Percentiles rank a stretch among this genome's conserved stretches.
Evolutionary conservation across 129 eudicot genomes (phyloP).

Genomic region (Flaveria robusta): DNA sequence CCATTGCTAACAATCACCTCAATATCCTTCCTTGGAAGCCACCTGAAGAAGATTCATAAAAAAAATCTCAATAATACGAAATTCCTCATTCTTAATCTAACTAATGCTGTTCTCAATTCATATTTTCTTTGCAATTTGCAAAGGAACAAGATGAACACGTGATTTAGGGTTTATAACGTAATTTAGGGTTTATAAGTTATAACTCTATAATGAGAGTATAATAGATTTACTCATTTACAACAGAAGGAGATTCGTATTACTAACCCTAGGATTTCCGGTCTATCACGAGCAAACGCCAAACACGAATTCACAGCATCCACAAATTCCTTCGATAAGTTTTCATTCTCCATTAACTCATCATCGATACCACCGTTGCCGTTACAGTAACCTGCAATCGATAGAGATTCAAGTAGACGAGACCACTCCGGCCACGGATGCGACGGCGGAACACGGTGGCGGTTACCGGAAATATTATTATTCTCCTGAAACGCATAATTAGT

Average conservation of each 20-base stretch:
- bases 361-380: conserved; percentile 23
- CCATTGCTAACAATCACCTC: conserved; percentile 57
- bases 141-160: not conserved
- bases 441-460: conserved; percentile 18
- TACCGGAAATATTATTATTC: conserved; percentile 9
- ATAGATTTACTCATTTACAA: not conserved
- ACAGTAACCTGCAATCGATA: conserved; percentile 35
- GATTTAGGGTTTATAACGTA: not conserved
- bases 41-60: conserved; percentile 38
- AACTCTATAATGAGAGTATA: not conserved
- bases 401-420: conserved; percentile 42
- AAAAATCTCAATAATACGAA: not conserved
- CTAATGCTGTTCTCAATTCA: not conserved
- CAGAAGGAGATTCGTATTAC: conserved; percentile 14
- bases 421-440: conserved; percentile 72
- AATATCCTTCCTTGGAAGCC: conserved; percentile 66
- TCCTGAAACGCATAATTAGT: conserved; percentile 21
- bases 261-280: conserved; percentile 61
- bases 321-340: conserved; percentile 48
- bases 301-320: conserved; percentile 47
- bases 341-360: conserved; percentile 41
- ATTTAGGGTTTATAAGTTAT: not conserved
- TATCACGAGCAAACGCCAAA: conserved; percentile 61
- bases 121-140: not conserved
- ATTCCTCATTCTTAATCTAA: not conserved